These are phyloP conservation scores for Porodaedalea pini DNA, from an alignment of 1,284 basidiomycete genomes.

Conservation along the genomic window DNA sequence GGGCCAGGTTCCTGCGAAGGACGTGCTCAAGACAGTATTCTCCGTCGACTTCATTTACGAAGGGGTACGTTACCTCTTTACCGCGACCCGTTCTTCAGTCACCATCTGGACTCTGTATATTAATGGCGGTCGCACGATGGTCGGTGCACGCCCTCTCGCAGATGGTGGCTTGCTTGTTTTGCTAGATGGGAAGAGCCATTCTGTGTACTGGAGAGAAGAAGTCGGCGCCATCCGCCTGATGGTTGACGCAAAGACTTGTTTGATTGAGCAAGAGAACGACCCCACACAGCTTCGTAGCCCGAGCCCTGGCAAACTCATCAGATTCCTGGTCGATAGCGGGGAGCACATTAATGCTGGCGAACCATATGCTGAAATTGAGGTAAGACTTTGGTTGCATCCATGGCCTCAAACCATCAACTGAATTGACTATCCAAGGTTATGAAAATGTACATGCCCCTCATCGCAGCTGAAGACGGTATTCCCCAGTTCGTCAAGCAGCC, in stretches of 20 bases:
- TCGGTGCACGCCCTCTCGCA: slow-evolving; percentile 86
- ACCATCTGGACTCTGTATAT: slow-evolving; percentile 93
- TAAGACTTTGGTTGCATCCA: slow-evolving; percentile 29
- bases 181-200: slow-evolving; percentile 93
- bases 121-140: slow-evolving; percentile 89
- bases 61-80: slow-evolving; percentile 93
- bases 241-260: slow-evolving; percentile 95
- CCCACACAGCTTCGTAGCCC: slow-evolving; percentile 96
- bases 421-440: slow-evolving; percentile 63
- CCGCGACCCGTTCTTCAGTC: slow-evolving; percentile 86
- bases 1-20: slow-evolving; percentile 94
- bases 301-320: slow-evolving; percentile 94
- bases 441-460: slow-evolving; percentile 99
- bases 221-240: slow-evolving; percentile 92
- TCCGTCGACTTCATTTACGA: slow-evolving; percentile 98
- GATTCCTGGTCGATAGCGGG: slow-evolving; percentile 94
- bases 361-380: slow-evolving; percentile 98
- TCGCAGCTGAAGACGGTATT: slow-evolving; percentile 93
- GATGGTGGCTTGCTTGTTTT: slow-evolving; percentile 94
- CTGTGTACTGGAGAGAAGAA: slow-evolving; percentile 98
- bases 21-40: slow-evolving; percentile 96
- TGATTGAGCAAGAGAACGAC: slow-evolving; percentile 99
- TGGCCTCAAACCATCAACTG: slow-evolving; percentile 22
- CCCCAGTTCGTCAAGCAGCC: slow-evolving; percentile 98
- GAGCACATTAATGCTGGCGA: slow-evolving; percentile 97